phyloP scores from a whole-genome alignment of 2,329 filamentous ascomycete species.

The Neopestalotiopsis sp. region DNA sequence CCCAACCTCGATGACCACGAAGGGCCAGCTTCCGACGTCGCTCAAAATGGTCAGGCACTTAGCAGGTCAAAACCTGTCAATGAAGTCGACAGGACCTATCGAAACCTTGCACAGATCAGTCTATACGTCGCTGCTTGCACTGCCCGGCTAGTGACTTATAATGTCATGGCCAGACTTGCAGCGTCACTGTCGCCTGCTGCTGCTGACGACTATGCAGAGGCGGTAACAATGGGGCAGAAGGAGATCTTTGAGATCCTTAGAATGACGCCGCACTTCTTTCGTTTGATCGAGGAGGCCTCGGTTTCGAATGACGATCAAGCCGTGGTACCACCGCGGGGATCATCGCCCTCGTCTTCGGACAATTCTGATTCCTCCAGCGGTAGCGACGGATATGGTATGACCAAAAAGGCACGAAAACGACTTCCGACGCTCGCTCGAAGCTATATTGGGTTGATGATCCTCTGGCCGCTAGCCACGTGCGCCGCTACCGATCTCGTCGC shows the following conservation, averaged over 20 bases:
- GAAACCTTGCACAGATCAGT: constrained; percentile 9
- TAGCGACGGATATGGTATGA: neutral
- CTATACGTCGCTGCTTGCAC: constrained; percentile 9
- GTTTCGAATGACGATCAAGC: neutral
- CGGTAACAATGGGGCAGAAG: constrained; percentile 7
- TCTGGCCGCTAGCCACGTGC: constrained; percentile 9
- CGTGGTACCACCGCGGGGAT: neutral
- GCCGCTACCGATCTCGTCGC: constrained; percentile 13
- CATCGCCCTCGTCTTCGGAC: constrained; percentile 10
- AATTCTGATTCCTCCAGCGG: constrained; percentile 7
- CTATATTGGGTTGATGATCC: constrained; percentile 16
- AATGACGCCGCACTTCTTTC: constrained; percentile 15
- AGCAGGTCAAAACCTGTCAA: neutral
- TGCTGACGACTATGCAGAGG: constrained; percentile 11
- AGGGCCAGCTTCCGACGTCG: neutral
- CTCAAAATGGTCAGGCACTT: neutral
- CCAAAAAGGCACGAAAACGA: neutral
- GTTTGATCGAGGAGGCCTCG: constrained; percentile 3
- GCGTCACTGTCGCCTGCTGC: neutral
- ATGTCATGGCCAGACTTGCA: constrained; percentile 19
- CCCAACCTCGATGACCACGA: neutral
- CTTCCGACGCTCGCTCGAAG: constrained; percentile 6
- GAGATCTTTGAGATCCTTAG: constrained; percentile 10
- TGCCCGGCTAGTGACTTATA: constrained; percentile 15
- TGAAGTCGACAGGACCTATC: constrained; percentile 10